Conservation (phyloP, 2,329 filamentous ascomycete genomes). For the Diplodia mutila region DNA sequence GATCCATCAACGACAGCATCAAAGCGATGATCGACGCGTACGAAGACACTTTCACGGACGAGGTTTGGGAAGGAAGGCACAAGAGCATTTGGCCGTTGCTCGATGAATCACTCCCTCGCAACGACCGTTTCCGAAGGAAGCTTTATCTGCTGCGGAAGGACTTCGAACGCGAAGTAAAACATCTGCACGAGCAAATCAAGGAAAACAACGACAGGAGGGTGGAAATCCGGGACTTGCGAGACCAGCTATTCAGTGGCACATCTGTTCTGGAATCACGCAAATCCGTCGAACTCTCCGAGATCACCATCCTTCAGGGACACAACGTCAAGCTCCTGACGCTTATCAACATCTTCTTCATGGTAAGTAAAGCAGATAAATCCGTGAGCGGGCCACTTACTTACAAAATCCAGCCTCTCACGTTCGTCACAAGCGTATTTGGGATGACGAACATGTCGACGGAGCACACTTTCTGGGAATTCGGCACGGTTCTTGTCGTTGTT, state of each 20-base stretch:
- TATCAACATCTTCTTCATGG: conserved; percentile 63
- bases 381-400: not conserved
- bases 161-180: conserved; percentile 57
- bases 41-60: conserved; percentile 60
- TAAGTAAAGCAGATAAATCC: not conserved
- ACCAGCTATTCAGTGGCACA: conserved; percentile 67
- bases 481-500: conserved; percentile 46
- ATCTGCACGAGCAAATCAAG: conserved; percentile 53
- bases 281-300: conserved; percentile 59
- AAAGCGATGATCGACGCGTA: conserved; percentile 62
- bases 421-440: conserved; percentile 64
- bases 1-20: conserved; percentile 63
- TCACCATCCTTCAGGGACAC: conserved; percentile 61
- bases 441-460: conserved; percentile 52
- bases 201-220: conserved; percentile 59
- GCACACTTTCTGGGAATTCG: conserved; percentile 45
- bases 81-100: conserved; percentile 61
- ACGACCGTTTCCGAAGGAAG: conserved; percentile 54
- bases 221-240: conserved; percentile 61
- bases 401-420: conserved; percentile 55
- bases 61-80: conserved; percentile 62
- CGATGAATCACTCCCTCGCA: conserved; percentile 50
- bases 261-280: conserved; percentile 64
- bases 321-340: conserved; percentile 65
- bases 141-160: conserved; percentile 53